Conservation (phyloP, 1,139 yeast species). For the Scheffersomyces parashehatae region DNA sequence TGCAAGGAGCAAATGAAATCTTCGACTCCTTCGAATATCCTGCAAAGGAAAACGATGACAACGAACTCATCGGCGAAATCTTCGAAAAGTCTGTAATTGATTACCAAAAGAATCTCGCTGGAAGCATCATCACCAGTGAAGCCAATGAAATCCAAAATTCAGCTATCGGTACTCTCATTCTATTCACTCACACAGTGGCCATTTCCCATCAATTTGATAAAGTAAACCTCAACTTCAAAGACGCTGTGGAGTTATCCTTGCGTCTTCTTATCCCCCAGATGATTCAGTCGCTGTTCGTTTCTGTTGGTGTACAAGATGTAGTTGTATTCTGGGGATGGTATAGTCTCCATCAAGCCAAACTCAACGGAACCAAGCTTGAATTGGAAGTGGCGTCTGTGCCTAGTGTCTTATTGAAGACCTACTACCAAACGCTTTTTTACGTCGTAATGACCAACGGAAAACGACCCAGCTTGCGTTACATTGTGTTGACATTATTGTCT, state of each 20-base stretch:
- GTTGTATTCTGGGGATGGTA: constrained; percentile 44
- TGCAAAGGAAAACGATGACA: constrained; percentile 7
- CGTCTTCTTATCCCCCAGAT: constrained; percentile 39
- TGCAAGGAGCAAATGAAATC: constrained; percentile 26
- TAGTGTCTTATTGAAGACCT: constrained; percentile 28
- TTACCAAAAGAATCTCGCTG: constrained; percentile 31
- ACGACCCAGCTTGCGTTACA: constrained; percentile 24
- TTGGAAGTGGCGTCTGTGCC: constrained; percentile 37
- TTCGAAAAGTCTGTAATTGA: constrained; percentile 38
- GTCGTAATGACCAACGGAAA: constrained; percentile 15
- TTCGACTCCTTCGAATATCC: constrained; percentile 24
- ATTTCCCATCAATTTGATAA: constrained; percentile 14
- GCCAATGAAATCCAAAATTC: constrained; percentile 30
- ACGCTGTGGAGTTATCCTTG: constrained; percentile 35
- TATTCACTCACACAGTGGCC: constrained; percentile 27
- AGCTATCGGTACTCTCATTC: constrained; percentile 28
- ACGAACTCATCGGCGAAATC: constrained; percentile 21
- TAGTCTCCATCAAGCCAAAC: constrained; percentile 27
- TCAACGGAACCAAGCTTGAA: constrained; percentile 19
- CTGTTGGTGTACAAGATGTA: constrained; percentile 29
- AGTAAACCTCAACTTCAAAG: constrained; percentile 26
- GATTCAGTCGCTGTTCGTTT: constrained; percentile 27
- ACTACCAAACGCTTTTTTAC: constrained; percentile 35
- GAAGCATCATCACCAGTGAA: constrained; percentile 27
- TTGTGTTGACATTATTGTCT: constrained; percentile 51